Percentiles rank a stretch among this genome's conserved stretches.
Conservation (phyloP, 352 stramenopile genomes). For the Phytopythium sindhum region DNA sequence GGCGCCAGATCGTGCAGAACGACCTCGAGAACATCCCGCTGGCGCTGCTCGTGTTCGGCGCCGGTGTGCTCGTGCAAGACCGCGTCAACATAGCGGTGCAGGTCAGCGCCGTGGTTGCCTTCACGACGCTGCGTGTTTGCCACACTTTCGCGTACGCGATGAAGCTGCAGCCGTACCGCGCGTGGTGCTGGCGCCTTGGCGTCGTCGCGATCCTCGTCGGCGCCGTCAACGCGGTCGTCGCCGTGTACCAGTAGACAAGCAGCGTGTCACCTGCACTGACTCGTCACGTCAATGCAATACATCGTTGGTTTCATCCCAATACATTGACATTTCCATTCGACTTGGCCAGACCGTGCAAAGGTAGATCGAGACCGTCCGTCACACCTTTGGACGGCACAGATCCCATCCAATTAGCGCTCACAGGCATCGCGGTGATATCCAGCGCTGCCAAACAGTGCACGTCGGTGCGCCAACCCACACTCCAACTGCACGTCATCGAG, state of each 20-base stretch:
- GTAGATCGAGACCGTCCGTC: not conserved
- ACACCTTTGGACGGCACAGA: no score
- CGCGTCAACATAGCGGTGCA: conserved; percentile 26
- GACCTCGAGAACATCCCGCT: conserved; percentile 46
- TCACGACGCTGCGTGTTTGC: conserved; percentile 27
- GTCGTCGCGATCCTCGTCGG: conserved; percentile 33
- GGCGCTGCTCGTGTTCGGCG: conserved; percentile 30
- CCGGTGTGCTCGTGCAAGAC: conserved; percentile 23
- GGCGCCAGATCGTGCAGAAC: conserved; percentile 43
- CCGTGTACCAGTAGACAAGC: conserved; percentile 25
- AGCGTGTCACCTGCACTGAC: not conserved
- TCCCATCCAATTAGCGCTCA: no score
- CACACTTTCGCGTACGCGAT: conserved; percentile 39
- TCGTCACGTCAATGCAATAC: not conserved
- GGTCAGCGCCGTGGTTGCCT: conserved; percentile 17
- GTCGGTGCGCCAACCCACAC: not conserved
- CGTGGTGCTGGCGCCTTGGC: conserved; percentile 31
- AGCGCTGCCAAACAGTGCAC: no score
- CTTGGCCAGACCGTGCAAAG: not conserved
- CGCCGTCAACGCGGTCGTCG: conserved; percentile 41
- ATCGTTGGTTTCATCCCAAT: not conserved
- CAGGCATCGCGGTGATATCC: no score
- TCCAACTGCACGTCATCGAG: not conserved
- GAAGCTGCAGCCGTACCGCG: conserved; percentile 17
- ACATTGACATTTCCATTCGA: not conserved